A percentile compares a stretch with the other conserved stretches of the same genome.
Conservation (phyloP, 495 filamentous ascomycete genomes). For the Cercophora sp. region DNA sequence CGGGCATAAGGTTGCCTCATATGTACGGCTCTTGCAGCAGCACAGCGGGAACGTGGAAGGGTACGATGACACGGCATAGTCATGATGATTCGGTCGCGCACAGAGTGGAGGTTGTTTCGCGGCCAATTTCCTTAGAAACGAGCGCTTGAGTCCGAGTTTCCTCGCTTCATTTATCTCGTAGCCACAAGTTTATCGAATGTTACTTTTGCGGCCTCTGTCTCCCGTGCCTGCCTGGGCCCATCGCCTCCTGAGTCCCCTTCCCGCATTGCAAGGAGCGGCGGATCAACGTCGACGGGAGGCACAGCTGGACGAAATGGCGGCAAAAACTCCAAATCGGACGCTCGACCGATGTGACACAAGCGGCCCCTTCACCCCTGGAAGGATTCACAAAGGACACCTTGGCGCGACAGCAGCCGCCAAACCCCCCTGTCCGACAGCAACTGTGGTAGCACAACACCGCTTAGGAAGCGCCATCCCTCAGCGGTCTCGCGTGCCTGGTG, state of each 20-base stretch:
- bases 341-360: slow-evolving; percentile 1
- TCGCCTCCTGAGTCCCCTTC: no score
- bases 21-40: slow-evolving; percentile 6
- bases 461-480: no score
- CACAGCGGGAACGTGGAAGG: background rate
- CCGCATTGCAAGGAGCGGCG: no score
- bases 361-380: background rate
- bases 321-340: slow-evolving; percentile 1
- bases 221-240: background rate
- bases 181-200: no score
- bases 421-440: background rate
- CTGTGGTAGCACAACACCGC: background rate
- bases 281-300: background rate
- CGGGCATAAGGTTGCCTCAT: background rate
- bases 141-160: no score
- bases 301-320: slow-evolving; percentile 1
- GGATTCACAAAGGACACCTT: background rate
- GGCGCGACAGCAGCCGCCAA: background rate
- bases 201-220: no score
- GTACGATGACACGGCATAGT: background rate
- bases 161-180: no score
- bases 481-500: no score
- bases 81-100: background rate
- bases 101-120: no score
- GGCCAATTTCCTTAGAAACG: no score